phyloP scores from a whole-genome alignment of 306 rosid genomes.

The Coriaria nepalensis region DNA sequence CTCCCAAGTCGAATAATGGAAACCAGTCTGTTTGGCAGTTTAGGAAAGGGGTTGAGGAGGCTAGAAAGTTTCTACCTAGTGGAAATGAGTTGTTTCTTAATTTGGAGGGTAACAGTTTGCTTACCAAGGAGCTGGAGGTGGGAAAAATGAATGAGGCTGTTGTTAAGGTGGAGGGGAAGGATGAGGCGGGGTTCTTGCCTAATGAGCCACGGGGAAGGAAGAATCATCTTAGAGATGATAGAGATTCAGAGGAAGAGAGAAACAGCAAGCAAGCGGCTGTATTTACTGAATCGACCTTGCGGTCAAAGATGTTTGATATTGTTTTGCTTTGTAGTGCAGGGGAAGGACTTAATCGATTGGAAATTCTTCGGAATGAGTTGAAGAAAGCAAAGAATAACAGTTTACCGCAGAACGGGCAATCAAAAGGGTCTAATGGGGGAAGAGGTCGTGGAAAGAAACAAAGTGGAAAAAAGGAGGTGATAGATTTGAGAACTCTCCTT shows the following conservation, averaged over 20 bases:
- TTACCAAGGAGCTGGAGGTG: slow-evolving; percentile 12
- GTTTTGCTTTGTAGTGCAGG: slow-evolving; percentile 47
- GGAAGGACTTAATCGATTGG: slow-evolving; percentile 29
- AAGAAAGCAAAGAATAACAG: slow-evolving; percentile 24
- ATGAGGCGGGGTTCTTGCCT: slow-evolving; percentile 18
- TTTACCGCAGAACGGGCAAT: slow-evolving; percentile 29
- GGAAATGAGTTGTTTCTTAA: slow-evolving; percentile 36
- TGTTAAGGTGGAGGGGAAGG: slow-evolving; percentile 38
- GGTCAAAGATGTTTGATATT: slow-evolving; percentile 46
- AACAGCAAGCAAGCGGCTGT: slow-evolving; percentile 66
- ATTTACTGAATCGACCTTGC: slow-evolving; percentile 44
- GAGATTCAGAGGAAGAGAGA: slow-evolving; percentile 49
- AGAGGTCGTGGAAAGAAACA: slow-evolving; percentile 70
- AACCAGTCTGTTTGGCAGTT: slow-evolving; percentile 71
- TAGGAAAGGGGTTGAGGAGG: slow-evolving; percentile 80
- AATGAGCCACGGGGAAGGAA: slow-evolving; percentile 43
- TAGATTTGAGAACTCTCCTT: slow-evolving; percentile 77
- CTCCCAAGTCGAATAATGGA: slow-evolving; percentile 36
- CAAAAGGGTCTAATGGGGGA: slow-evolving; percentile 28
- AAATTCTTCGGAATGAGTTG: slow-evolving; percentile 49
- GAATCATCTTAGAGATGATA: slow-evolving; percentile 34
- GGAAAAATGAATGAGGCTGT: slow-evolving; percentile 15
- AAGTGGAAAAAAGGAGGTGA: slow-evolving; percentile 49
- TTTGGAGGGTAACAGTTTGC: slow-evolving; percentile 22
- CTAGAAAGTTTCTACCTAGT: slow-evolving; percentile 65